Percentiles rank a stretch among this genome's conserved stretches.
These are phyloP conservation scores for Lagenaria siceraria DNA, from an alignment of 306 rosid genomes.

Conservation along the genomic window DNA sequence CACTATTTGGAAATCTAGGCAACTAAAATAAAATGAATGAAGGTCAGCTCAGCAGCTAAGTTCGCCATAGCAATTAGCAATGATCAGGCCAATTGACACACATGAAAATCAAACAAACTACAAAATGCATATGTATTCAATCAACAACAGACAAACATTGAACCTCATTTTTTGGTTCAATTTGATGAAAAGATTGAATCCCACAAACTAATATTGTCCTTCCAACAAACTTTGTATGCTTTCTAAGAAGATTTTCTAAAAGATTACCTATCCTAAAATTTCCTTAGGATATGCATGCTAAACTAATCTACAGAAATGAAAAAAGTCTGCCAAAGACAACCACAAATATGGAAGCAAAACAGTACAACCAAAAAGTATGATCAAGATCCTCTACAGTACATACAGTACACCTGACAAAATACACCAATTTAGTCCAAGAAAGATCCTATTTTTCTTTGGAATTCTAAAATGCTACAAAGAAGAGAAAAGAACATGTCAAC, in stretches of 20 bases:
- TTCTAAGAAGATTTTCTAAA: not conserved
- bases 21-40: constrained; percentile 24
- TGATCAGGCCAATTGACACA: not conserved
- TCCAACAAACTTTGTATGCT: not conserved
- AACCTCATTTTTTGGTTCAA: not conserved
- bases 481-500: no score
- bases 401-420: no score
- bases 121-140: not conserved
- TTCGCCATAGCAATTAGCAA: not conserved
- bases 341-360: no score
- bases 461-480: no score
- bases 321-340: no score
- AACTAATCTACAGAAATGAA: no score
- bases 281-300: not conserved
- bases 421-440: no score
- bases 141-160: not conserved
- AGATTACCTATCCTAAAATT: not conserved
- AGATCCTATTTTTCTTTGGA: no score
- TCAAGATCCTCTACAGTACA: no score
- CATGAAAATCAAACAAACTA: not conserved
- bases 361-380: no score
- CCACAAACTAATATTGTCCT: not conserved
- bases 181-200: not conserved
- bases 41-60: constrained; percentile 2
- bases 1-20: constrained; percentile 56